Conservation (phyloP, 306 rosid species). For the Cicer bijugum region DNA sequence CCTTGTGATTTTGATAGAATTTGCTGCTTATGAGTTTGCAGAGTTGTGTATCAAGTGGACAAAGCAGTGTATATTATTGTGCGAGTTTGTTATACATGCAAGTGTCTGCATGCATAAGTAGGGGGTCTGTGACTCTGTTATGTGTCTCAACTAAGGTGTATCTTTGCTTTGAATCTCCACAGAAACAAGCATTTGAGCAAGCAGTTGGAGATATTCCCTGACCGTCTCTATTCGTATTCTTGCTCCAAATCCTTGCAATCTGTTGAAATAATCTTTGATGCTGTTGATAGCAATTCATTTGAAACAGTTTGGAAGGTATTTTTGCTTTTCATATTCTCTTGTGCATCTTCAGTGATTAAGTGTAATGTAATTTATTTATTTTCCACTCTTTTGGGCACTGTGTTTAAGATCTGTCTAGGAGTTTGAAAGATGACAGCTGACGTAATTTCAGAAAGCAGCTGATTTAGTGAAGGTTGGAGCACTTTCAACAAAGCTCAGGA, state of each 20-base stretch:
- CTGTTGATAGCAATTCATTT: constrained; percentile 8
- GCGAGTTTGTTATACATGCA: background rate
- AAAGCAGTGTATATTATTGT: background rate
- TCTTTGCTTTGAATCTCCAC: constrained; percentile 16
- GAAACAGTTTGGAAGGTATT: constrained; percentile 22
- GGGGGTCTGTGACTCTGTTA: background rate
- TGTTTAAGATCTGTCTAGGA: constrained; percentile 5
- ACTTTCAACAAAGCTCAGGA: too few relatives aligned
- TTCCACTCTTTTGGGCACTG: background rate
- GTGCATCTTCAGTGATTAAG: background rate
- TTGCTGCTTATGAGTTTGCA: background rate
- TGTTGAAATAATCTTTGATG: constrained; percentile 9
- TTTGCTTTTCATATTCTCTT: constrained; percentile 17
- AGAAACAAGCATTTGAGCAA: background rate
- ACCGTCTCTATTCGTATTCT: background rate
- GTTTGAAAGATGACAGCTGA: background rate
- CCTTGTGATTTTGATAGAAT: constrained; percentile 5
- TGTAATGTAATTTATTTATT: background rate
- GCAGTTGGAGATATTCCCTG: background rate
- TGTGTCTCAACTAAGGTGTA: constrained; percentile 18
- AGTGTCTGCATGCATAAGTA: background rate
- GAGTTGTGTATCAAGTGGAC: background rate
- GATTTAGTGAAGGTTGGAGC: background rate
- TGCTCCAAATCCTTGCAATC: constrained; percentile 26
- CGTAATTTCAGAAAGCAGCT: background rate